These are phyloP conservation scores for Sclerotinia sclerotiorum DNA, from an alignment of 2,329 filamentous ascomycete genomes.

Conservation along the genomic window DNA sequence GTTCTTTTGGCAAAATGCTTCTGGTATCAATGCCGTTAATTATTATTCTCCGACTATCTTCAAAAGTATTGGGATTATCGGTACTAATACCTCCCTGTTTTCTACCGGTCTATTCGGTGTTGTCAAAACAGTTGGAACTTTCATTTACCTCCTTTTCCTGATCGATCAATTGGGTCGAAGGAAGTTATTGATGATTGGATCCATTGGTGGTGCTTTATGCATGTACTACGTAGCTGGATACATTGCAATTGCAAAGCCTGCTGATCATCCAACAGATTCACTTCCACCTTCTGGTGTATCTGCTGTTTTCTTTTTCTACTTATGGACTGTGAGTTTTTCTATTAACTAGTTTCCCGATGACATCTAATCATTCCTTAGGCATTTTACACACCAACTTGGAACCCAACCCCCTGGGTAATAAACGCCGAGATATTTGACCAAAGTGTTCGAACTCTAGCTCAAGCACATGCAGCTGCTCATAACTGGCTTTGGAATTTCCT, in stretches of 20 bases:
- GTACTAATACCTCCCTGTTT: slow-evolving; percentile 30
- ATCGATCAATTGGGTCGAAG: slow-evolving; percentile 60
- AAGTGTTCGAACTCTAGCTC: slow-evolving; percentile 41
- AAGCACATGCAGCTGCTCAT: slow-evolving; percentile 68
- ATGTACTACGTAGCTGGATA: slow-evolving; percentile 36
- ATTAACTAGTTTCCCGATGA: too few species aligned
- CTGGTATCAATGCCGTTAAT: slow-evolving; percentile 34
- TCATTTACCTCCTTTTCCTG: slow-evolving; percentile 54
- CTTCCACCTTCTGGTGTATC: slow-evolving; percentile 49
- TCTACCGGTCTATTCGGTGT: slow-evolving; percentile 30
- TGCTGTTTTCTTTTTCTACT: slow-evolving; percentile 70
- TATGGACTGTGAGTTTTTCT: slow-evolving; percentile 54
- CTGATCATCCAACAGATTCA: slow-evolving; percentile 18
- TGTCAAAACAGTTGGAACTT: slow-evolving; percentile 31
- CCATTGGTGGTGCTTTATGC: slow-evolving; percentile 26
- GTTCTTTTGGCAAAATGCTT: slow-evolving; percentile 35
- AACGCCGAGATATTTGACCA: slow-evolving; percentile 36
- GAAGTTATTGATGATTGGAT: slow-evolving; percentile 40
- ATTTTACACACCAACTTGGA: slow-evolving; percentile 36
- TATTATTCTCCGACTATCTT: slow-evolving; percentile 35
- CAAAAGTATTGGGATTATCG: slow-evolving; percentile 31
- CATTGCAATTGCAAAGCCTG: slow-evolving; percentile 30
- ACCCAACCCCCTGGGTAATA: slow-evolving; percentile 36
- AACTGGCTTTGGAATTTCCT: slow-evolving; percentile 68
- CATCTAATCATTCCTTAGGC: slow-evolving; percentile 21